These are phyloP conservation scores for Apiospora malaysiana DNA, from an alignment of 2,329 filamentous ascomycete genomes.

Conservation along the genomic window DNA sequence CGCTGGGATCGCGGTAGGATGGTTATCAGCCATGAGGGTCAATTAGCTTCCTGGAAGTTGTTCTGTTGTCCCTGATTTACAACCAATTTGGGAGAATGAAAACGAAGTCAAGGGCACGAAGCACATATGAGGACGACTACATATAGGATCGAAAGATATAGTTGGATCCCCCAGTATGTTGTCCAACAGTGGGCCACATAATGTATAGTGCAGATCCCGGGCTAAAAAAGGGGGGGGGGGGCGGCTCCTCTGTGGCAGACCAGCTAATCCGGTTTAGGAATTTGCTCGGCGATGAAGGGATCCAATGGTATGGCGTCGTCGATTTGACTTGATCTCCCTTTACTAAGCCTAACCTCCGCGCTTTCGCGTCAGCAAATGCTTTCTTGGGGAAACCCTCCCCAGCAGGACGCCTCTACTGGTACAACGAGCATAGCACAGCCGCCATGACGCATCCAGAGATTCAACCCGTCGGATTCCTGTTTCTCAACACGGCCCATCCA, in stretches of 20 bases:
- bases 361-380: not conserved
- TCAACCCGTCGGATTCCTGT: not conserved
- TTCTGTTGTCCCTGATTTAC: too few relatives aligned
- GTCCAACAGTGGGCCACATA: not conserved
- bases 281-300: not conserved
- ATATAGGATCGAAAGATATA: not conserved
- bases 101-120: not conserved
- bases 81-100: too few relatives aligned
- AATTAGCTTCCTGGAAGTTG: too few relatives aligned
- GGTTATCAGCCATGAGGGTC: not conserved
- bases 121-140: not conserved
- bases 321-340: not conserved
- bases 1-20: not conserved
- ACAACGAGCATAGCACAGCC: too few relatives aligned
- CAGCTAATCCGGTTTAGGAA: not conserved
- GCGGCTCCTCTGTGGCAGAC: not conserved
- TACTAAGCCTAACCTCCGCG: not conserved
- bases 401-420: not conserved
- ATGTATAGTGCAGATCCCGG: not conserved
- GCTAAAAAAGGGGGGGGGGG: not conserved
- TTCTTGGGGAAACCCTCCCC: not conserved
- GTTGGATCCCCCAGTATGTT: not conserved
- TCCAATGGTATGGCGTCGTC: not conserved
- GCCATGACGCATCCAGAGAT: not conserved
- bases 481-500: constrained; percentile 1